A percentile compares a stretch with the other conserved stretches of the same genome.
Conservation (phyloP, 2,329 filamentous ascomycete species). For the Didymella sp. region DNA sequence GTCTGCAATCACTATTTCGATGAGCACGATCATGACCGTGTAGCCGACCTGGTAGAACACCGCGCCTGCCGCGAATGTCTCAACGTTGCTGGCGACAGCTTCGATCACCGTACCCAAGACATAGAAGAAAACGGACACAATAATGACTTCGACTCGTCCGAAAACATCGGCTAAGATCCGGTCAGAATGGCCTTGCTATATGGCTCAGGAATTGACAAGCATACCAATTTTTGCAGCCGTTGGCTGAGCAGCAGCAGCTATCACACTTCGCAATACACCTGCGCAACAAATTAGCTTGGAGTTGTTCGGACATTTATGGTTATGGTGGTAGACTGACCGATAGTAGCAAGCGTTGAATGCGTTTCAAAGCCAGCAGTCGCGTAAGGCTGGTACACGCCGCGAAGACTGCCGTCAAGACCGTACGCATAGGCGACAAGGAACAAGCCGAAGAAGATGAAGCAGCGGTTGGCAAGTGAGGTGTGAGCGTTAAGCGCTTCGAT, state of each 20-base stretch:
- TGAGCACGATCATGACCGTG: conserved; percentile 65
- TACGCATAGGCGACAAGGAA: conserved; percentile 71
- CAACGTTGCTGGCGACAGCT: conserved; percentile 57
- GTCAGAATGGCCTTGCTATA: conserved; percentile 48
- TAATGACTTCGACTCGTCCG: conserved; percentile 65
- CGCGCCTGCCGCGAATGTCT: conserved; percentile 60
- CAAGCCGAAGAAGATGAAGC: conserved; percentile 65
- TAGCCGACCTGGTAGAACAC: conserved; percentile 60
- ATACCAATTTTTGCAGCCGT: conserved; percentile 19
- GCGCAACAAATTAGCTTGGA: not conserved
- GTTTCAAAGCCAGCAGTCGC: conserved; percentile 60
- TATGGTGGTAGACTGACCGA: conserved; percentile 49
- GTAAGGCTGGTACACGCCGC: conserved; percentile 57
- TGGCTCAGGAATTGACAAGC: not conserved
- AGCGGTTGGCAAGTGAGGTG: conserved; percentile 60
- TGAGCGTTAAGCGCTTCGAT: conserved; percentile 64
- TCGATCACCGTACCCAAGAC: conserved; percentile 63
- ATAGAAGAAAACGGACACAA: conserved; percentile 64
- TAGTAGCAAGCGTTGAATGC: conserved; percentile 65
- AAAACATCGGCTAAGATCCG: conserved; percentile 66
- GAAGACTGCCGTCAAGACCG: conserved; percentile 60
- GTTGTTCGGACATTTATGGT: not conserved
- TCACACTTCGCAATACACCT: conserved; percentile 62
- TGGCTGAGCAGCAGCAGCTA: conserved; percentile 62
- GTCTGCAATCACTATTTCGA: conserved; percentile 70